phyloP scores from a whole-genome alignment of 192 early-diverging fungal genomes.

The Gigaspora rosea region DNA sequence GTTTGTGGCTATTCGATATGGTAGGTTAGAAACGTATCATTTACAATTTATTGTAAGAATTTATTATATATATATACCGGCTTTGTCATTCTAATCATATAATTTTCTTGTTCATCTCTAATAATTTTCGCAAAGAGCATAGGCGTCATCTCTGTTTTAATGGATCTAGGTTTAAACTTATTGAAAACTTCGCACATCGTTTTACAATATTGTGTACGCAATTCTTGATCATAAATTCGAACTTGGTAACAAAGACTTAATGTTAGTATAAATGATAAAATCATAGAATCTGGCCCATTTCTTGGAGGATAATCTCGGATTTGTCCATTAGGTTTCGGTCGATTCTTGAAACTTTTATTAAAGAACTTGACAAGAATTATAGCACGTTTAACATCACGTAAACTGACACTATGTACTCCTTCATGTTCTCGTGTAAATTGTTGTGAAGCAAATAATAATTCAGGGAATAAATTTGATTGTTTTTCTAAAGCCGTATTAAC shows the following conservation, averaged over 20 bases:
- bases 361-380: conserved; percentile 22
- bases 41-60: no score
- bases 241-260: conserved; percentile 27
- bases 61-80: background rate
- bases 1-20: background rate
- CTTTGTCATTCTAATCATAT: conserved; percentile 21
- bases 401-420: conserved; percentile 25
- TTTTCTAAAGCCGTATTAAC: background rate
- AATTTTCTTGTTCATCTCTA: conserved; percentile 32
- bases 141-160: background rate
- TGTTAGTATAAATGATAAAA: background rate
- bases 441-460: conserved; percentile 34
- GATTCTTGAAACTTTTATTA: conserved; percentile 9
- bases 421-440: conserved; percentile 27
- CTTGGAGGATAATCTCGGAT: background rate
- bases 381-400: conserved; percentile 33
- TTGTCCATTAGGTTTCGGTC: background rate
- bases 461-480: background rate
- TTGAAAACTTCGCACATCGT: conserved; percentile 16
- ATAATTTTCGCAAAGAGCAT: conserved; percentile 10
- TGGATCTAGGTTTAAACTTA: background rate
- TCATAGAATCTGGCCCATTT: background rate
- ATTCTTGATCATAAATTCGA: conserved; percentile 25
- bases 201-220: conserved; percentile 11
- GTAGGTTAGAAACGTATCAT: no score